Conservation (phyloP, 176 grass and related monocot species). For the Luzula sylvatica region DNA sequence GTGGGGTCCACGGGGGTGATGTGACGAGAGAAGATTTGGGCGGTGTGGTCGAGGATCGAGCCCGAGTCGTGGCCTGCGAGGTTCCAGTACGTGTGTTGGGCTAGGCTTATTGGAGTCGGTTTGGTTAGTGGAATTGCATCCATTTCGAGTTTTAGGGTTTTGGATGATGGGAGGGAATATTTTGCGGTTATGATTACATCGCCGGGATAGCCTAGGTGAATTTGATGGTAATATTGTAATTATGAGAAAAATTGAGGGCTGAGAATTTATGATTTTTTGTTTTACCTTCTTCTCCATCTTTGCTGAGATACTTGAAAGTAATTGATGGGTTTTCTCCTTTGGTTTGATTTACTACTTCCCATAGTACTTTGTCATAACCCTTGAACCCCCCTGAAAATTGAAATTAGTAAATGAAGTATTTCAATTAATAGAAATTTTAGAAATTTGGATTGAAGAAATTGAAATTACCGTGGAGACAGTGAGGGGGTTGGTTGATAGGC, state of each 20-base stretch:
- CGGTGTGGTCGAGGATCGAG: slow-evolving; percentile 43
- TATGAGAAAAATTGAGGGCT: neutral
- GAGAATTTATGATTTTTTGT: neutral
- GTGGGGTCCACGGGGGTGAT: slow-evolving; percentile 64
- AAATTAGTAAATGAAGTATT: neutral
- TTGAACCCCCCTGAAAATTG: slow-evolving; percentile 44
- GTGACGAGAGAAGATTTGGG: slow-evolving; percentile 55
- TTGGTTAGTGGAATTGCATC: slow-evolving; percentile 52
- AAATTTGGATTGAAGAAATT: slow-evolving; percentile 2
- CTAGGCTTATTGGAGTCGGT: slow-evolving; percentile 62
- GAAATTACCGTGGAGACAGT: slow-evolving; percentile 71
- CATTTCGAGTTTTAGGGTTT: slow-evolving; percentile 69
- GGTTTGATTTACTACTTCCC: slow-evolving; percentile 55
- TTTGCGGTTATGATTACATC: slow-evolving; percentile 40
- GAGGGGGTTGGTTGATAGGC: slow-evolving; percentile 57
- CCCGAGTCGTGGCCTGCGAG: slow-evolving; percentile 81
- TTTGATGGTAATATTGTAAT: neutral
- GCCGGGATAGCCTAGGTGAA: slow-evolving; percentile 61
- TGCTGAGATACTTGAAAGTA: slow-evolving; percentile 63
- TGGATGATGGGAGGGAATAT: slow-evolving; percentile 54
- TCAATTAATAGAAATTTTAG: neutral
- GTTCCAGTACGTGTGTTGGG: slow-evolving; percentile 95
- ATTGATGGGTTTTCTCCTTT: slow-evolving; percentile 55
- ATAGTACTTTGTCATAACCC: slow-evolving; percentile 77
- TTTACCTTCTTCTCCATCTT: slow-evolving; percentile 83